Conservation (phyloP, 306 rosid species). For the Fragaria ananassa region DNA sequence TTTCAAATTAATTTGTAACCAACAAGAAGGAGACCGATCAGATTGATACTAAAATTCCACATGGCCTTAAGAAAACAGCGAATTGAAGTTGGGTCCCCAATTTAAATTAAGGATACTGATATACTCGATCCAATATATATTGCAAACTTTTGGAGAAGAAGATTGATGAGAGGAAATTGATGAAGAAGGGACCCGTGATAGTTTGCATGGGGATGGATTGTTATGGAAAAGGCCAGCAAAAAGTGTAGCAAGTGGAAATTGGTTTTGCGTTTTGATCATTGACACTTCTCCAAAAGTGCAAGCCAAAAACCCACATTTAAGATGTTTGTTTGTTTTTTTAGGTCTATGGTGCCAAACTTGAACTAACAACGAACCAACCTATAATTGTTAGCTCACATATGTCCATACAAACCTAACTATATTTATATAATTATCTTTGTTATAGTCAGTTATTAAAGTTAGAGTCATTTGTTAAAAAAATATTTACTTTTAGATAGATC, state of each 20-base stretch:
- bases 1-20: neutral
- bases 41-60: conserved; percentile 54
- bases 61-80: conserved; percentile 42
- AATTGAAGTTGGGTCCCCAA: conserved; percentile 41
- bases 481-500: too few species aligned
- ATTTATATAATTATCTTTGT: neutral
- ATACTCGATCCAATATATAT: conserved; percentile 8
- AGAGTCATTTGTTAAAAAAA: too few species aligned
- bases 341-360: conserved; percentile 28
- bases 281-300: conserved; percentile 30
- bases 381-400: conserved; percentile 31
- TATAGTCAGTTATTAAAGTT: too few species aligned
- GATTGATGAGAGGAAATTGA: conserved; percentile 36
- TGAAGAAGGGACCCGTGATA: conserved; percentile 58
- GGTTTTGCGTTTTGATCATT: conserved; percentile 52
- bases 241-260: conserved; percentile 71
- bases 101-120: conserved; percentile 34
- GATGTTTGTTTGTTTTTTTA: conserved; percentile 39
- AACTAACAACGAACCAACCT: conserved; percentile 31
- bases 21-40: conserved; percentile 46
- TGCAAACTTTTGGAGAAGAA: conserved; percentile 18
- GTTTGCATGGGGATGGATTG: conserved; percentile 41
- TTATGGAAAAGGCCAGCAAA: conserved; percentile 62
- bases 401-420: neutral
- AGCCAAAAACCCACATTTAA: conserved; percentile 35